Evolutionary conservation across 495 filamentous ascomycete species (phyloP).

Genomic region (Xanthoparmelia taractica): DNA sequence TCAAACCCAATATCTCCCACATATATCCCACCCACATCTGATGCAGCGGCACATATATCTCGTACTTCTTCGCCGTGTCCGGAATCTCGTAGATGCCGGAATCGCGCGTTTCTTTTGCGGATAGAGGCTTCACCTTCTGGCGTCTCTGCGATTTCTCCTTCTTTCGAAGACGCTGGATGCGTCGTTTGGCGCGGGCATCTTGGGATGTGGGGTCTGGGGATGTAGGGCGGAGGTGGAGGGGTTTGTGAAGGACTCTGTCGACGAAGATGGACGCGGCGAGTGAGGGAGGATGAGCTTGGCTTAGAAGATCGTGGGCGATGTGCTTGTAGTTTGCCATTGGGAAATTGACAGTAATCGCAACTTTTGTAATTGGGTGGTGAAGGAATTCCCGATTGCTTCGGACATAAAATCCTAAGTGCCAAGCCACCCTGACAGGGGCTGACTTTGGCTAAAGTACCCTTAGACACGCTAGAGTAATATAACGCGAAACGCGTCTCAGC

Average conservation of each 20-base stretch:
- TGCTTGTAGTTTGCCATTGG: conserved; percentile 25
- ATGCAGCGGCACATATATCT: conserved; percentile 67
- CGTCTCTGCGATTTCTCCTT: conserved; percentile 48
- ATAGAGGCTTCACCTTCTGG: conserved; percentile 67
- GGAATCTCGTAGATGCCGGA: conserved; percentile 69
- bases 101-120: conserved; percentile 67
- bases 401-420: not conserved
- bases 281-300: conserved; percentile 63
- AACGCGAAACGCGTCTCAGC: too few species aligned
- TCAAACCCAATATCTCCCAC: conserved; percentile 56
- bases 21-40: conserved; percentile 78
- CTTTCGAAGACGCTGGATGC: conserved; percentile 48
- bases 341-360: not conserved
- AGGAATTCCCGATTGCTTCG: not conserved
- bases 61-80: conserved; percentile 58
- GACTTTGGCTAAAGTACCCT: not conserved
- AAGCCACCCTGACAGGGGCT: not conserved
- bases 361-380: too few species aligned
- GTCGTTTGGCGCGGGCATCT: conserved; percentile 59
- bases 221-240: conserved; percentile 69
- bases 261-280: conserved; percentile 62
- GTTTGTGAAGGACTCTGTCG: conserved; percentile 74
- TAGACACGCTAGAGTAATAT: too few species aligned
- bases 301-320: conserved; percentile 61
- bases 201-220: conserved; percentile 49